phyloP scores from a whole-genome alignment of 176 grass and related monocot genomes.

The Dactylis glomerata region DNA sequence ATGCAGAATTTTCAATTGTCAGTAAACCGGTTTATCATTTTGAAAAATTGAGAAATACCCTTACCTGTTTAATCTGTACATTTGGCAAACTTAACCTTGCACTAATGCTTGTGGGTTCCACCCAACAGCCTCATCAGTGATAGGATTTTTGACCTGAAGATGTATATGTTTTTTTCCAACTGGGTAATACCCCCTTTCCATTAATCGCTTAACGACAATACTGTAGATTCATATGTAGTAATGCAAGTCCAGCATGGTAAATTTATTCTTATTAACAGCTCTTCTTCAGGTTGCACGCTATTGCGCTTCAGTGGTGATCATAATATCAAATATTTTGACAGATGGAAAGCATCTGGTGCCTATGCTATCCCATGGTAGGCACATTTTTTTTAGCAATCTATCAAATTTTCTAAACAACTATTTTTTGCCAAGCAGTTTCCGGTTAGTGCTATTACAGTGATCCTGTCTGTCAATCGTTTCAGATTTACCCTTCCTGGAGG shows the following conservation, averaged over 20 bases:
- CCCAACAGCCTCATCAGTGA: neutral
- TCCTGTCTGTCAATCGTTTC: slow-evolving; percentile 13
- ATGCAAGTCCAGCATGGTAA: neutral
- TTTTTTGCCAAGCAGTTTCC: slow-evolving; percentile 22
- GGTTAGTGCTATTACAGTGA: slow-evolving; percentile 11
- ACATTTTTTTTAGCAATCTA: neutral
- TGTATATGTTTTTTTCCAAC: no score
- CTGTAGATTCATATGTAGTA: slow-evolving; percentile 4
- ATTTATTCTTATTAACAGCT: neutral
- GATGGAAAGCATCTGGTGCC: slow-evolving; percentile 61
- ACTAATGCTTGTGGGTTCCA: neutral
- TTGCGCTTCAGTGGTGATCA: slow-evolving; percentile 62
- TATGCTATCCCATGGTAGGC: slow-evolving; percentile 52
- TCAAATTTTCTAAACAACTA: neutral
- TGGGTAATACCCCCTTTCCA: no score
- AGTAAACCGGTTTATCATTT: neutral
- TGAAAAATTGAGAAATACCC: neutral
- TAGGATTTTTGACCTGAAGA: neutral
- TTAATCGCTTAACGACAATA: no score
- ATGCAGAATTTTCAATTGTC: neutral
- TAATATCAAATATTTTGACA: slow-evolving; percentile 82
- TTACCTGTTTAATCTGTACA: slow-evolving; percentile 27
- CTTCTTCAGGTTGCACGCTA: slow-evolving; percentile 54
- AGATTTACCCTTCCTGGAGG: slow-evolving; percentile 71
- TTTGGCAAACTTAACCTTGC: slow-evolving; percentile 9